Conservation (phyloP, 2,329 filamentous ascomycete species). For the Calonectria pseudoreteaudii region DNA sequence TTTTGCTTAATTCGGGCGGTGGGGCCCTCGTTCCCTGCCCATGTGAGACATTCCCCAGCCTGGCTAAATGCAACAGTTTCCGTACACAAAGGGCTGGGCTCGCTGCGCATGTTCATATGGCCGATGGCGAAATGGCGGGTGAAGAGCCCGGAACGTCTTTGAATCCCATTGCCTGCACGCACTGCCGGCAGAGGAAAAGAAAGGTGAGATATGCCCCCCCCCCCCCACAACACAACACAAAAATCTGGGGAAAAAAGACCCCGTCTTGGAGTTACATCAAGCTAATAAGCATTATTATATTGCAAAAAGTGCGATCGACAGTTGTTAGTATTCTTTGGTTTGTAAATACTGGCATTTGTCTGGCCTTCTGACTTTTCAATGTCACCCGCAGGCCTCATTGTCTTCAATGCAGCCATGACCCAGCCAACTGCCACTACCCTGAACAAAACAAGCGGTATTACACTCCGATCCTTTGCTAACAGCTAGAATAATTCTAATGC, state of each 20-base stretch:
- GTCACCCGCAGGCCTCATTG: slow-evolving; percentile 41
- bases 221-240: too few species aligned
- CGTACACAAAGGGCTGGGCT: slow-evolving; percentile 3
- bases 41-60: slow-evolving; percentile 11
- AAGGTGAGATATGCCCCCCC: slow-evolving; percentile 36
- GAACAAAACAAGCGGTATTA: slow-evolving; percentile 48
- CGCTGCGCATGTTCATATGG: slow-evolving; percentile 30
- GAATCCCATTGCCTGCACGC: slow-evolving; percentile 48
- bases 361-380: background rate
- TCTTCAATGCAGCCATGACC: slow-evolving; percentile 45
- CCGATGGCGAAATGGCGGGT: slow-evolving; percentile 19
- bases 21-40: slow-evolving; percentile 2
- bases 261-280: background rate
- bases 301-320: slow-evolving; percentile 34
- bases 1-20: slow-evolving; percentile 17
- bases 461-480: background rate
- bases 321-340: slow-evolving; percentile 24
- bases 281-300: background rate
- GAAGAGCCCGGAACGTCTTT: slow-evolving; percentile 29
- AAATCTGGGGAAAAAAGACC: background rate
- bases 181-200: slow-evolving; percentile 49
- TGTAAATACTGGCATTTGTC: background rate
- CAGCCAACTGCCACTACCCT: slow-evolving; percentile 47
- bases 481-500: background rate
- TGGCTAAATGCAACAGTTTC: background rate